Conservation (phyloP, 129 eudicot genomes). For the Flaveria robusta region DNA sequence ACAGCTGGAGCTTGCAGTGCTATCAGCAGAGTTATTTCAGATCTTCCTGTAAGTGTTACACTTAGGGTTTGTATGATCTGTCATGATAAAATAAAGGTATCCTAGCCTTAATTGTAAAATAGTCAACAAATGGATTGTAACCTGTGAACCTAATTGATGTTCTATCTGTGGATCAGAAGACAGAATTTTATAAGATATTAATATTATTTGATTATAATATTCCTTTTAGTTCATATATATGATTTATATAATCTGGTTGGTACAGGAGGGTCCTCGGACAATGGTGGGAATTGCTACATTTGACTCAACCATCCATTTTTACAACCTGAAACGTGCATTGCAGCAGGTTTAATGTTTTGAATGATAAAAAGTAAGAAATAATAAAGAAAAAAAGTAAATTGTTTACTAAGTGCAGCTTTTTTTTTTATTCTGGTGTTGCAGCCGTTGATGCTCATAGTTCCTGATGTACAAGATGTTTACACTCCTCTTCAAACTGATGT, state of each 20-base stretch:
- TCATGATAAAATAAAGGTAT: not conserved
- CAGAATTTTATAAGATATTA: not conserved
- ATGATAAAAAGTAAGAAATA: not conserved
- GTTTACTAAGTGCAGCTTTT: not conserved
- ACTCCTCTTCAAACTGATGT: conserved; percentile 98
- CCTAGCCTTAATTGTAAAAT: not conserved
- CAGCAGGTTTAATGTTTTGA: conserved; percentile 68
- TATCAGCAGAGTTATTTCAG: conserved; percentile 83
- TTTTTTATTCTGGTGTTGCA: conserved; percentile 37
- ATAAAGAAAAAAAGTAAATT: not conserved
- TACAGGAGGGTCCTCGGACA: conserved; percentile 96
- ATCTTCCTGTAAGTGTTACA: conserved; percentile 81
- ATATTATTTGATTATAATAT: conserved; percentile 8
- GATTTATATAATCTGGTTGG: conserved; percentile 27
- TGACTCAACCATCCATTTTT: conserved; percentile 96
- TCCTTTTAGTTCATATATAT: not conserved
- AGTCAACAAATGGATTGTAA: not conserved
- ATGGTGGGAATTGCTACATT: conserved; percentile 98
- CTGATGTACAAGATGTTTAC: conserved; percentile 97
- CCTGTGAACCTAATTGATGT: not conserved
- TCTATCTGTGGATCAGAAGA: not conserved
- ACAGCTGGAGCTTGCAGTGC: conserved; percentile 99
- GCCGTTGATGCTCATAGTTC: conserved; percentile 99
- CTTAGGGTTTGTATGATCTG: not conserved
- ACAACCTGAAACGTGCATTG: conserved; percentile 89